phyloP scores from a whole-genome alignment of 805 yeast species.

The Kregervanrija fluxuum region DNA sequence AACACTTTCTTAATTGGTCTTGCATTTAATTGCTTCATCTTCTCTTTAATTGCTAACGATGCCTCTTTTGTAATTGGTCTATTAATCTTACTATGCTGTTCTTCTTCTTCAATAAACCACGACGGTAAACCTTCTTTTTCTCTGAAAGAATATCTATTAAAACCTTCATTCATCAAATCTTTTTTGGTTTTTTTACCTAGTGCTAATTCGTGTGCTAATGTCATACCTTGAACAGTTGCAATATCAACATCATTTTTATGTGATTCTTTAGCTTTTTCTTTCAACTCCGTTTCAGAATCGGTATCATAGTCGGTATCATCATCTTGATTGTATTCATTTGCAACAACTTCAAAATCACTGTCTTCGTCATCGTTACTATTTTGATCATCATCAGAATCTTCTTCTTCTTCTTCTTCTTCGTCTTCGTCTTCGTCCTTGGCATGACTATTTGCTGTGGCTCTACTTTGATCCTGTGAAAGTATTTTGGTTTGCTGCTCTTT shows the following conservation, averaged over 20 bases:
- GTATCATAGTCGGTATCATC: slow-evolving; percentile 38
- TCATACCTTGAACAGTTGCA: slow-evolving; percentile 95
- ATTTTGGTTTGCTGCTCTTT: slow-evolving; percentile 10
- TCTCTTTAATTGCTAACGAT: slow-evolving; percentile 67
- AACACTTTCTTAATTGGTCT: slow-evolving; percentile 98
- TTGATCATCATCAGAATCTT: slow-evolving; percentile 15
- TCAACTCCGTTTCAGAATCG: slow-evolving; percentile 45
- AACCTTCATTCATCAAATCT: slow-evolving; percentile 87
- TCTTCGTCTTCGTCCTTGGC: slow-evolving; percentile 12
- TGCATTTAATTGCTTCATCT: slow-evolving; percentile 78
- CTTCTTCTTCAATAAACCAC: slow-evolving; percentile 97
- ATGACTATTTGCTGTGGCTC: slow-evolving; percentile 1
- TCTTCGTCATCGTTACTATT: slow-evolving; percentile 9
- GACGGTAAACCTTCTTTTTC: slow-evolving; percentile 87
- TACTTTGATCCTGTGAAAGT: slow-evolving; percentile 2
- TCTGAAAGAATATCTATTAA: slow-evolving; percentile 85
- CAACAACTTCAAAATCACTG: slow-evolving; percentile 37
- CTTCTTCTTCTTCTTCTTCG: slow-evolving; percentile 14
- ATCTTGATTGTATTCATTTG: slow-evolving; percentile 33
- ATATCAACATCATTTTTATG: slow-evolving; percentile 67
- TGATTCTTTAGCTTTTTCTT: slow-evolving; percentile 32
- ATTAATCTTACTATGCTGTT: slow-evolving; percentile 71
- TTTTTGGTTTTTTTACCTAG: slow-evolving; percentile 78
- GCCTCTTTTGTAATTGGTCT: slow-evolving; percentile 97
- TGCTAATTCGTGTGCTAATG: slow-evolving; percentile 93